Percentiles rank a stretch among this genome's conserved stretches.
These are phyloP conservation scores for Candida takata DNA, from an alignment of 805 yeast genomes.

Conservation along the genomic window DNA sequence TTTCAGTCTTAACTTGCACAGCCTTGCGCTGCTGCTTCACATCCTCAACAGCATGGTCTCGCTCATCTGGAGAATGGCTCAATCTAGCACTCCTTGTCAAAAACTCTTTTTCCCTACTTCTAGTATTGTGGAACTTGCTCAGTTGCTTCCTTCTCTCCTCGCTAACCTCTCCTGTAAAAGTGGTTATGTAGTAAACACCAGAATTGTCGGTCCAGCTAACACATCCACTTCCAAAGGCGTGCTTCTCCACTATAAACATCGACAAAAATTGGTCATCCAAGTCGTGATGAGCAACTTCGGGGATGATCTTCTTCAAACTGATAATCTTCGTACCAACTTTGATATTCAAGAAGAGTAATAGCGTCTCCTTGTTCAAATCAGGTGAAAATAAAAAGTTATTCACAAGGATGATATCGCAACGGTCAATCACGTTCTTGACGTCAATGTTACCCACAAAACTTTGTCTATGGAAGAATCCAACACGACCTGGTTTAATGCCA, in stretches of 20 bases:
- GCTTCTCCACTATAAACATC: constrained; percentile 54
- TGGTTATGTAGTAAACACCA: constrained; percentile 71
- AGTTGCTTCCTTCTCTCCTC: constrained; percentile 10
- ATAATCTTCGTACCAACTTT: constrained; percentile 74
- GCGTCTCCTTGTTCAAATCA: constrained; percentile 61
- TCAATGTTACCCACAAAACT: constrained; percentile 63
- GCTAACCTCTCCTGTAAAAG: constrained; percentile 20
- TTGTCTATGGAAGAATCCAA: constrained; percentile 53
- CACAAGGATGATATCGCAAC: constrained; percentile 66
- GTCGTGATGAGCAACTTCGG: constrained; percentile 62
- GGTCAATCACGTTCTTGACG: constrained; percentile 47
- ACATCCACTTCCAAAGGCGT: constrained; percentile 56
- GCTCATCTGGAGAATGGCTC: constrained; percentile 1
- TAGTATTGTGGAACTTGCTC: constrained; percentile 29
- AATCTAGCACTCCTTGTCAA: constrained; percentile 10
- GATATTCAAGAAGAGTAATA: constrained; percentile 53
- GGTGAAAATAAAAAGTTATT: constrained; percentile 83
- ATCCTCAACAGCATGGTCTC: neutral
- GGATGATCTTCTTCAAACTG: constrained; percentile 71
- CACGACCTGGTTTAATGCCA: constrained; percentile 55
- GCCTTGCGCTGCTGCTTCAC: no score
- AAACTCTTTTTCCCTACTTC: constrained; percentile 17
- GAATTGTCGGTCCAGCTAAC: constrained; percentile 87
- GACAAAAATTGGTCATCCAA: constrained; percentile 53
- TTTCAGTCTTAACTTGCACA: no score